These are phyloP conservation scores for Baorangia bicolor DNA, from an alignment of 768 basidiomycete genomes.

Conservation along the genomic window DNA sequence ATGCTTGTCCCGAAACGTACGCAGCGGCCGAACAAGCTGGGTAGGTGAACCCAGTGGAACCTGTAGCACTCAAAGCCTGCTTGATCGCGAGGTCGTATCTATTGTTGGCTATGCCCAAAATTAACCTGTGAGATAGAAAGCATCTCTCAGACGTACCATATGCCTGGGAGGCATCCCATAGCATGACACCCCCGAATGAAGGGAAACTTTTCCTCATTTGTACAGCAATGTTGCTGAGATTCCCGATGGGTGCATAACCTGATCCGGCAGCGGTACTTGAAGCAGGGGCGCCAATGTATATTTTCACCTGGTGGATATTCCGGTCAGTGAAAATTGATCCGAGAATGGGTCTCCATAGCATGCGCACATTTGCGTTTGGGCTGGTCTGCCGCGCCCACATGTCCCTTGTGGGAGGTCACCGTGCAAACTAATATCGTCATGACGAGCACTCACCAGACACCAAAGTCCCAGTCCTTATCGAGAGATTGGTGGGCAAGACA, in stretches of 20 bases:
- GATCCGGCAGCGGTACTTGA: conserved; percentile 42
- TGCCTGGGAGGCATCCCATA: conserved; percentile 47
- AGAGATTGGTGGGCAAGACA: not conserved
- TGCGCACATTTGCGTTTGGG: conserved; percentile 40
- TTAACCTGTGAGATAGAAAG: conserved; percentile 1
- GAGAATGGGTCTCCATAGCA: not conserved
- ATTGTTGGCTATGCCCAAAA: conserved; percentile 44
- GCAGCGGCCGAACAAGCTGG: conserved; percentile 59
- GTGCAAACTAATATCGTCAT: not conserved
- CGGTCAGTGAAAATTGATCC: not conserved
- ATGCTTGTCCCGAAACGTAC: conserved; percentile 47
- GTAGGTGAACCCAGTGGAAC: conserved; percentile 68
- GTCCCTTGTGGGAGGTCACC: conserved; percentile 37
- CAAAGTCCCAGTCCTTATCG: conserved; percentile 47
- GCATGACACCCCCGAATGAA: conserved; percentile 45
- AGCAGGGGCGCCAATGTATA: conserved; percentile 44
- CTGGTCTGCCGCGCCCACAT: conserved; percentile 43
- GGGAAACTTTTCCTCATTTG: conserved; percentile 39
- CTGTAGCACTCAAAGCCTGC: conserved; percentile 54
- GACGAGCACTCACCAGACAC: conserved; percentile 26
- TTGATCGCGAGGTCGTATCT: conserved; percentile 63
- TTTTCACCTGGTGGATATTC: conserved; percentile 32
- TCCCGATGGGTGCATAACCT: conserved; percentile 36
- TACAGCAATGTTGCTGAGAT: conserved; percentile 34
- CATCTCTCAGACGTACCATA: conserved; percentile 17